Evolutionary conservation across 1,284 basidiomycete genomes (phyloP).

Genomic region (Ceratobasidium sp.): DNA sequence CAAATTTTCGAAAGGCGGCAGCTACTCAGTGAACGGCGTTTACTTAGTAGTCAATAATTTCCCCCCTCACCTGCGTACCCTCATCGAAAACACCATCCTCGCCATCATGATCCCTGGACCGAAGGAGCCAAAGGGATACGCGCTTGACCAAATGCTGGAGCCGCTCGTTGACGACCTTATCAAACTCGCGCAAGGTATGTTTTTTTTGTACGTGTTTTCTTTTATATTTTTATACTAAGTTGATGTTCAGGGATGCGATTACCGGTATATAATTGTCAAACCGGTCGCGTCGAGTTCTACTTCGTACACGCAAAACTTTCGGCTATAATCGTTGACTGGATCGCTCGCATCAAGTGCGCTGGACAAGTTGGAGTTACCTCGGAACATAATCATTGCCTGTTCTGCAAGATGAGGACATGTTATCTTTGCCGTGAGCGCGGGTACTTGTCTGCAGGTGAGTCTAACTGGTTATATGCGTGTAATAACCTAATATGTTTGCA

Average conservation of each 20-base stretch:
- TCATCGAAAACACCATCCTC: slow-evolving; percentile 16
- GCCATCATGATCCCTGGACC: slow-evolving; percentile 34
- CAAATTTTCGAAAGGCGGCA: neutral
- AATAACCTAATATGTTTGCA: too few relatives aligned
- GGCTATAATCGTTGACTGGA: neutral
- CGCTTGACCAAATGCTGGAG: slow-evolving; percentile 21
- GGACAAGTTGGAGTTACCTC: neutral
- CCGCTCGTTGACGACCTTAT: slow-evolving; percentile 25
- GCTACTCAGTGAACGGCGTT: neutral
- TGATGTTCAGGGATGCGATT: too few relatives aligned
- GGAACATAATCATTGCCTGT: slow-evolving; percentile 24
- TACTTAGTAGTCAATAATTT: slow-evolving; percentile 20
- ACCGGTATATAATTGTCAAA: too few relatives aligned
- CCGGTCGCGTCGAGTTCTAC: too few relatives aligned
- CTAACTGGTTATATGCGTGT: too few relatives aligned
- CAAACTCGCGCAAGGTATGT: slow-evolving; percentile 10
- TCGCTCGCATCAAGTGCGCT: slow-evolving; percentile 8
- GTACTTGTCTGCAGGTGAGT: neutral
- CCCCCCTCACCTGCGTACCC: neutral
- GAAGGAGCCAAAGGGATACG: slow-evolving; percentile 11
- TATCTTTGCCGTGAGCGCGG: neutral
- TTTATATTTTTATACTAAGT: too few relatives aligned
- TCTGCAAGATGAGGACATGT: slow-evolving; percentile 24
- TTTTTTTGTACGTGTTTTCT: neutral
- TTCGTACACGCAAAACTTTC: neutral